Percentiles rank a stretch among this genome's conserved stretches.
phyloP scores from a whole-genome alignment of 2,329 filamentous ascomycete genomes.

The Aspergillus pseudoviridinutans region DNA sequence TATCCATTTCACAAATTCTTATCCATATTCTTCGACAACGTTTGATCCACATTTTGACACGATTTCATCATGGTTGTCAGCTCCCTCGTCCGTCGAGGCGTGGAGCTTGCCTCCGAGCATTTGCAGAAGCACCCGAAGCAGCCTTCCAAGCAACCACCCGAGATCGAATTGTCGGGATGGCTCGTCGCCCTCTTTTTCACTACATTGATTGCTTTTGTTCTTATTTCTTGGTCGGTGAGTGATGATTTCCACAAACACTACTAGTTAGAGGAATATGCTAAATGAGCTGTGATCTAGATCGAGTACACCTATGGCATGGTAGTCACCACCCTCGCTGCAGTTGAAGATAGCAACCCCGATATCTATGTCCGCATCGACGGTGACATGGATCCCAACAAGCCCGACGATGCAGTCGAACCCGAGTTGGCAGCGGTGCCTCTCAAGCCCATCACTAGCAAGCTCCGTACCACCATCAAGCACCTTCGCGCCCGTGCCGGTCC shows the following conservation, averaged over 20 bases:
- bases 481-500: conserved; percentile 63
- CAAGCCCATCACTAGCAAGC: conserved; percentile 59
- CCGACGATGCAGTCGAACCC: conserved; percentile 38
- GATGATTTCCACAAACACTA: neutral
- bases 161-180: conserved; percentile 22
- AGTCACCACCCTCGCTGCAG: conserved; percentile 58
- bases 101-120: conserved; percentile 28
- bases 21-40: neutral
- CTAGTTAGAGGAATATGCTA: neutral
- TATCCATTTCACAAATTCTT: neutral
- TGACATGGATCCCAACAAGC: conserved; percentile 26
- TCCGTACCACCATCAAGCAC: conserved; percentile 56
- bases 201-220: conserved; percentile 21
- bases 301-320: conserved; percentile 59
- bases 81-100: conserved; percentile 34
- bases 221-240: conserved; percentile 27
- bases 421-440: conserved; percentile 45
- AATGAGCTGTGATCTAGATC: conserved; percentile 26
- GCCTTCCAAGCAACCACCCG: conserved; percentile 13
- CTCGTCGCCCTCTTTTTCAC: conserved; percentile 26
- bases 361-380: conserved; percentile 51
- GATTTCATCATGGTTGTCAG: conserved; percentile 25
- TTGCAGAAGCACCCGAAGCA: conserved; percentile 7
- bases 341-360: conserved; percentile 57
- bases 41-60: neutral